Base-by-base conservation (phyloP, 2,329 filamentous ascomycete genomes). In the Aspergillus jensenii region DNA sequence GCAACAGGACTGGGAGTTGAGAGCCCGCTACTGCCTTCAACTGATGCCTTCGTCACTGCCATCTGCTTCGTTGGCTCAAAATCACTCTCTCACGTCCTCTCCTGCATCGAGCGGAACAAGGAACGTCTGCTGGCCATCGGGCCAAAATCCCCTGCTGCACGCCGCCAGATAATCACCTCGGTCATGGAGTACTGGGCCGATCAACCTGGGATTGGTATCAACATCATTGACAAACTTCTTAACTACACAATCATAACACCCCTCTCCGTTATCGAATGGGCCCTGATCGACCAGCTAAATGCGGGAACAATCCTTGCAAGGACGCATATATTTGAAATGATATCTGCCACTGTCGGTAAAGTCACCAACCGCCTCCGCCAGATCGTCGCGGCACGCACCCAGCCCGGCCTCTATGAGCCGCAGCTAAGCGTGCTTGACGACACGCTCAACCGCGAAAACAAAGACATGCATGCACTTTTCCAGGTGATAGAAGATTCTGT, bases 181-280 rank as follows among this genome's bases (percentile, higher is more conserved):
- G 92, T 98, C 40, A 90, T 97, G 80, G 83, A 87, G 41, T 99
- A 97, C 79, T 99, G 95, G 95, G 84, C 85, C 47, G 88, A 93
- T 33, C 93, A 99, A 68, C 92, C 93, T 0, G 95, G 95, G 59
- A 88, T 96, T 44, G 95, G 92, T 3, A 86, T 98, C 65, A 90
- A 90, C 66, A 96, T 99, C 67, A 84, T 98, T 58, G 93, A 98
- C 80, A 98, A 98, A 76, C 84, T 99, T 5, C 87, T 99, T 66
- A 99, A 98, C 78, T 99, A 97, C 78, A 93, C 90, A 14, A 96
- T 99, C 67, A 82, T 99, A 37, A 92, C 89, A 8, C 95, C 95
- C 0, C 81, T 87, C 57, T 88, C 88, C 15, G 92, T 99, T 27
- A 84, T 97, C 48, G 88, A 96, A 69, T 99, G 95, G 95, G 91